Percentiles rank a stretch among this genome's conserved stretches.
Evolutionary conservation across 75 land plant genomes (phyloP).

Genomic region (Pseudotsuga menziesii): DNA sequence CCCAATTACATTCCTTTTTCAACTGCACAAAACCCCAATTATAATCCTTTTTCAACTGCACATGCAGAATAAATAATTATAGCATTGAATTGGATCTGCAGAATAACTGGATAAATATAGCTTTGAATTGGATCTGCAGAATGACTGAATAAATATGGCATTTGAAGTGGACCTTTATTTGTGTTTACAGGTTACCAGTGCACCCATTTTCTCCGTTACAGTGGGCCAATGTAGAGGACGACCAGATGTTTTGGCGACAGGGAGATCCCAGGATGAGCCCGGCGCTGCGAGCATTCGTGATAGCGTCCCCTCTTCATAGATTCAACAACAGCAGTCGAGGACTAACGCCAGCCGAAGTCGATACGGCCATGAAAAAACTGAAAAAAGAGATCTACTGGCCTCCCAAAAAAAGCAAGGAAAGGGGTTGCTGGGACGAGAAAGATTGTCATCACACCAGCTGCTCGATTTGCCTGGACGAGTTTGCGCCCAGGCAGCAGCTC

Average conservation of each 20-base stretch:
- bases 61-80: too few species aligned
- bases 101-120: too few species aligned
- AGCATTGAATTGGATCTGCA: too few species aligned
- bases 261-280: slow-evolving; percentile 3
- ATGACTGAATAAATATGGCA: too few species aligned
- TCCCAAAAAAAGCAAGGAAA: background rate
- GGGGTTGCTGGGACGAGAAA: background rate
- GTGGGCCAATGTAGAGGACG: background rate
- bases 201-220: background rate
- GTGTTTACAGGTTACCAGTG: background rate
- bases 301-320: slow-evolving; percentile 5
- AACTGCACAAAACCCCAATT: too few species aligned
- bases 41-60: too few species aligned
- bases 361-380: slow-evolving; percentile 19
- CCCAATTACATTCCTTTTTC: too few species aligned
- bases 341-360: slow-evolving; percentile 9
- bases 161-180: background rate
- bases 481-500: slow-evolving; percentile 33
- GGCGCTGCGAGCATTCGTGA: slow-evolving; percentile 8
- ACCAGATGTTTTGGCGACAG: background rate
- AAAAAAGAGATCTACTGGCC: slow-evolving; percentile 16
- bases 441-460: slow-evolving; percentile 34
- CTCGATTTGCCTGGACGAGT: slow-evolving; percentile 55
- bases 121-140: too few species aligned
- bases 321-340: background rate